phyloP scores from a whole-genome alignment of 306 rosid species.

The Rosa rugosa region DNA sequence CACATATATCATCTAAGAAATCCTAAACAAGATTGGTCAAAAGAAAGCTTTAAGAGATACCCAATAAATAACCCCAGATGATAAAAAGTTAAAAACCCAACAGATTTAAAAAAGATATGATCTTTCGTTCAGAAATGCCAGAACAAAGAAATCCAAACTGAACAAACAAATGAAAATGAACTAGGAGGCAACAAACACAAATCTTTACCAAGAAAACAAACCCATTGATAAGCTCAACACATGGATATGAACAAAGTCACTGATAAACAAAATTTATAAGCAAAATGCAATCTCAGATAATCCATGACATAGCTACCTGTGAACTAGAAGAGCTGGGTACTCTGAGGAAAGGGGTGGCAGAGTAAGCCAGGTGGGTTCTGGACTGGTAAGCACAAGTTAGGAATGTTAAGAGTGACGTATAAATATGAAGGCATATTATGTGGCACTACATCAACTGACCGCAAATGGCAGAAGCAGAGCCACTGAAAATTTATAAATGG shows the following conservation, averaged over 20 bases:
- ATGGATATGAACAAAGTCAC: neutral
- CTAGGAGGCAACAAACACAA: neutral
- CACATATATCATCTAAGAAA: conserved; percentile 9
- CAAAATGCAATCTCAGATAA: neutral
- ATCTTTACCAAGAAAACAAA: neutral
- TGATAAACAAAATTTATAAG: conserved; percentile 24
- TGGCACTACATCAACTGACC: conserved; percentile 45
- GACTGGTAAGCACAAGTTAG: conserved; percentile 10
- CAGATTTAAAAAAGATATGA: neutral
- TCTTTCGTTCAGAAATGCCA: neutral
- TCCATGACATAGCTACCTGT: conserved; percentile 29
- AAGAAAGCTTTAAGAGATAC: neutral
- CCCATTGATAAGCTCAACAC: neutral
- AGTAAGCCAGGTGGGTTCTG: conserved; percentile 24
- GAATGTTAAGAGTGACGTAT: conserved; percentile 21
- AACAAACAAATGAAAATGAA: neutral
- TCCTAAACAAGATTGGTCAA: conserved; percentile 1
- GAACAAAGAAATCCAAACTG: neutral
- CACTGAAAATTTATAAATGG: conserved; percentile 71
- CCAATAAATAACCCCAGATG: neutral
- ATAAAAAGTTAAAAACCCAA: neutral
- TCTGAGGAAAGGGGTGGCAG: neutral
- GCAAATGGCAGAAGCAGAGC: conserved; percentile 54
- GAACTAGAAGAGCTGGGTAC: conserved; percentile 13
- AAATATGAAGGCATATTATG: conserved; percentile 26